Evolutionary conservation across 1,139 yeast genomes (phyloP).

Genomic region (Meyerozyma carpophila): DNA sequence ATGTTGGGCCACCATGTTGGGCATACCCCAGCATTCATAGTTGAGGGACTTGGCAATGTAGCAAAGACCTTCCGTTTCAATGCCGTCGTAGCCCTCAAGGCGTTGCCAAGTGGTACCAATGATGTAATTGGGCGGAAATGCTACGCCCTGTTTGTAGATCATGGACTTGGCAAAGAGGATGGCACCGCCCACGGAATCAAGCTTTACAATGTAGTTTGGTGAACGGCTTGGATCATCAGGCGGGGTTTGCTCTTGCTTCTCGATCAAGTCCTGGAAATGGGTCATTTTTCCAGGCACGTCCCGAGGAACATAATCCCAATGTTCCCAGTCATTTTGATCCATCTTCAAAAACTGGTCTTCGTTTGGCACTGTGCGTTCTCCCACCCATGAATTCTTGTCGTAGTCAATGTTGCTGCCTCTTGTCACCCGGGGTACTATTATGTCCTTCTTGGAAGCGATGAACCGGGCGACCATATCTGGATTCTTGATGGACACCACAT

Average conservation of each 20-base stretch:
- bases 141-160: constrained; percentile 39
- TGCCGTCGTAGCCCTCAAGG: constrained; percentile 47
- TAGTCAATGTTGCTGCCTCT: constrained; percentile 25
- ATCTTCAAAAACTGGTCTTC: constrained; percentile 25
- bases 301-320: constrained; percentile 33
- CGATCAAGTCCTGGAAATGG: constrained; percentile 25
- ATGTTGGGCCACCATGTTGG: constrained; percentile 24
- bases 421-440: constrained; percentile 37
- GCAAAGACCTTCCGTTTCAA: constrained; percentile 50
- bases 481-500: constrained; percentile 26
- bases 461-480: constrained; percentile 25
- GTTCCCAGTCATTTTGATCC: constrained; percentile 28
- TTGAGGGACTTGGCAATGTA: constrained; percentile 41
- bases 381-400: constrained; percentile 47
- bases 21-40: constrained; percentile 41
- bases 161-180: constrained; percentile 37
- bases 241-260: constrained; percentile 10
- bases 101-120: constrained; percentile 47
- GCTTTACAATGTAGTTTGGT: constrained; percentile 17
- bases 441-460: constrained; percentile 29
- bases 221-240: constrained; percentile 10
- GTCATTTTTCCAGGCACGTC: constrained; percentile 25
- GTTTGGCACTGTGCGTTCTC: constrained; percentile 33
- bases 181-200: constrained; percentile 50
- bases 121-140: constrained; percentile 40